Evolutionary conservation across 306 rosid species (phyloP).

Genomic region (Quercus robur): DNA sequence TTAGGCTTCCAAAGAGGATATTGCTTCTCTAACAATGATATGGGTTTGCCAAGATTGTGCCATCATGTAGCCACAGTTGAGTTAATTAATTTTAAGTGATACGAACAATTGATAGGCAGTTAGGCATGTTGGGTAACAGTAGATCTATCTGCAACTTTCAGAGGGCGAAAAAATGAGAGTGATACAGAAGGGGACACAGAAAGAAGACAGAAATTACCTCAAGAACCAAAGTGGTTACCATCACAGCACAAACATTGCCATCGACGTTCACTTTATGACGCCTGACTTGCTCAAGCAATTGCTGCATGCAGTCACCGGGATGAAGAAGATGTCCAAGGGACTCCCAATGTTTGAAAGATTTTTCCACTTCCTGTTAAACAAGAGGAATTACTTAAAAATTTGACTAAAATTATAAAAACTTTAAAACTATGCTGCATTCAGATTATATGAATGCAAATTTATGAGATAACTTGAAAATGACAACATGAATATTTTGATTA

Average conservation of each 20-base stretch:
- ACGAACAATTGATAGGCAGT: neutral
- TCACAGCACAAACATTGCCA: conserved; percentile 66
- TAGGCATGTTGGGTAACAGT: neutral
- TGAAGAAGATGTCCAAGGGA: conserved; percentile 29
- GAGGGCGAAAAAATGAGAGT: neutral
- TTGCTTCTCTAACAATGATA: too few species aligned
- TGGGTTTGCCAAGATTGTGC: too few species aligned
- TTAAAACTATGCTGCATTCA: neutral
- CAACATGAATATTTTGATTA: neutral
- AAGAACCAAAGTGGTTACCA: conserved; percentile 82
- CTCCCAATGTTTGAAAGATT: conserved; percentile 48
- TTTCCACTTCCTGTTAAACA: conserved; percentile 63
- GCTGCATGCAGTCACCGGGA: conserved; percentile 68
- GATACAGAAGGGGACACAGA: neutral
- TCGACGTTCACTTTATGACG: conserved; percentile 66
- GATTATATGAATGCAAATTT: neutral
- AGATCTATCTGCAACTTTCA: neutral
- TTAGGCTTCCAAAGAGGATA: too few species aligned
- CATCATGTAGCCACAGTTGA: neutral
- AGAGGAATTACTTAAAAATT: neutral
- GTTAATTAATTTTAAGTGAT: neutral
- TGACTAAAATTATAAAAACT: neutral
- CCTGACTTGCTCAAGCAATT: conserved; percentile 76
- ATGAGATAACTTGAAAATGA: neutral
- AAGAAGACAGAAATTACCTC: conserved; percentile 49